Evolutionary conservation across 805 yeast species (phyloP).

Genomic region (Starmerella etchellsii): DNA sequence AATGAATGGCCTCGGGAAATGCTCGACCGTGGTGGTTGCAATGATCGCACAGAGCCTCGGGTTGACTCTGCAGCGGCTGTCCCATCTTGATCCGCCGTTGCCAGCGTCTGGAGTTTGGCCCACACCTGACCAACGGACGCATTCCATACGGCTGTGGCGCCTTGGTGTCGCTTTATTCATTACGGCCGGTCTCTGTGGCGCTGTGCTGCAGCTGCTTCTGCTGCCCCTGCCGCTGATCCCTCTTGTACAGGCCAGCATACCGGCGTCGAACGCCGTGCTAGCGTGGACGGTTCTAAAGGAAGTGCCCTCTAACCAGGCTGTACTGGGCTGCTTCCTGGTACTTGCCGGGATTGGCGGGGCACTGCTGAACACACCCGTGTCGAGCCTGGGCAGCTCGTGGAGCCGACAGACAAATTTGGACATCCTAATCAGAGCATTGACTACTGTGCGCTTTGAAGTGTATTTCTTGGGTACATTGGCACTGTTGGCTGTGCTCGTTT

Average conservation of each 20-base stretch:
- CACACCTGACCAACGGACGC: neutral
- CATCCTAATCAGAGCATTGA: too few relatives aligned
- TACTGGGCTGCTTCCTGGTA: slow-evolving; percentile 54
- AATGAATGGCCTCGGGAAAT: slow-evolving; percentile 12
- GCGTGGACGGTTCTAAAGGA: slow-evolving; percentile 59
- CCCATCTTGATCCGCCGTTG: slow-evolving; percentile 36
- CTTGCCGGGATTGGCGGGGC: too few relatives aligned
- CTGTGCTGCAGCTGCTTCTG: slow-evolving; percentile 70
- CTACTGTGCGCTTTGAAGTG: slow-evolving; percentile 37
- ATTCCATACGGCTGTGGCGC: slow-evolving; percentile 42
- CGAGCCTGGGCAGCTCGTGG: too few relatives aligned
- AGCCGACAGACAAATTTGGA: too few relatives aligned
- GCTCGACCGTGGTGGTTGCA: slow-evolving; percentile 53
- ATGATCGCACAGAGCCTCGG: slow-evolving; percentile 75
- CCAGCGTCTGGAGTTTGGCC: slow-evolving; percentile 1
- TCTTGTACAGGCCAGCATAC: slow-evolving; percentile 74
- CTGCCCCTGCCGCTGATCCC: slow-evolving; percentile 67
- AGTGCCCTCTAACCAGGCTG: slow-evolving; percentile 43
- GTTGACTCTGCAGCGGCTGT: slow-evolving; percentile 65
- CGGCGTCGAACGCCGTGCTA: slow-evolving; percentile 73
- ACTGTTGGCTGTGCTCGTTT: neutral
- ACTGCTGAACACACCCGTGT: too few relatives aligned
- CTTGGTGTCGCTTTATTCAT: slow-evolving; percentile 60
- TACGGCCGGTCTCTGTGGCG: slow-evolving; percentile 63
- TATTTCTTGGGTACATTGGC: slow-evolving; percentile 39